phyloP scores from a whole-genome alignment of 768 basidiomycete genomes.

The Coprinellus micaceus region DNA sequence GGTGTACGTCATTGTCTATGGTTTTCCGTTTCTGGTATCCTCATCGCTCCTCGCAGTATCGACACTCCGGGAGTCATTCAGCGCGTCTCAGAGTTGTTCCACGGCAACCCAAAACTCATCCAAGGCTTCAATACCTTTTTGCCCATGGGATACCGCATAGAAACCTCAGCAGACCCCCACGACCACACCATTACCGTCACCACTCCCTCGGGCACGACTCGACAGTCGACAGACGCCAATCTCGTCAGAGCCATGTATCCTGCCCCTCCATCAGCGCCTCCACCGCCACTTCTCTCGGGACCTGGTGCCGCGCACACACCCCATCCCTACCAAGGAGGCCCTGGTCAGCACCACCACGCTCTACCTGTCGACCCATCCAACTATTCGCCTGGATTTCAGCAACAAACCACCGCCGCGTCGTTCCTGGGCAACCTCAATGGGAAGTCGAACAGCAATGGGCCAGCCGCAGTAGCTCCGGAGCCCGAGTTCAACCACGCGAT shows the following conservation, averaged over 20 bases:
- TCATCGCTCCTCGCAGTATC: slow-evolving; percentile 52
- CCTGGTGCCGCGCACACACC: slow-evolving; percentile 36
- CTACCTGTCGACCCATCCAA: slow-evolving; percentile 33
- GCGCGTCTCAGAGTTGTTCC: slow-evolving; percentile 89
- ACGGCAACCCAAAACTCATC: slow-evolving; percentile 85
- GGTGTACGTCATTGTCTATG: slow-evolving; percentile 47
- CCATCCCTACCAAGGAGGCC: slow-evolving; percentile 37
- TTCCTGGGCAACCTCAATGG: slow-evolving; percentile 57
- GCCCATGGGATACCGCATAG: slow-evolving; percentile 91
- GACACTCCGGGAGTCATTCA: slow-evolving; percentile 97
- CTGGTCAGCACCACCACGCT: slow-evolving; percentile 3
- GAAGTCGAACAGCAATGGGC: slow-evolving; percentile 30
- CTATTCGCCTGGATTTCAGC: slow-evolving; percentile 44
- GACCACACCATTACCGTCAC: slow-evolving; percentile 80
- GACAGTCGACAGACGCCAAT: slow-evolving; percentile 52
- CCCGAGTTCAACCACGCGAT: slow-evolving; percentile 90
- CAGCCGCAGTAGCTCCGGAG: slow-evolving; percentile 1
- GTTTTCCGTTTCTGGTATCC: slow-evolving; percentile 15
- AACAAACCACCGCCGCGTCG: slow-evolving; percentile 57
- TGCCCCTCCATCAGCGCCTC: slow-evolving; percentile 22
- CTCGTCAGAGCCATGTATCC: slow-evolving; percentile 26
- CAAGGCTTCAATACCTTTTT: slow-evolving; percentile 98
- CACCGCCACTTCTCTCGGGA: slow-evolving; percentile 30
- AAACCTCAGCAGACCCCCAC: slow-evolving; percentile 67
- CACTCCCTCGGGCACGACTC: slow-evolving; percentile 70